Base-by-base conservation (phyloP, 352 stramenopile species). In the Globisporangium abappressorium region DNA sequence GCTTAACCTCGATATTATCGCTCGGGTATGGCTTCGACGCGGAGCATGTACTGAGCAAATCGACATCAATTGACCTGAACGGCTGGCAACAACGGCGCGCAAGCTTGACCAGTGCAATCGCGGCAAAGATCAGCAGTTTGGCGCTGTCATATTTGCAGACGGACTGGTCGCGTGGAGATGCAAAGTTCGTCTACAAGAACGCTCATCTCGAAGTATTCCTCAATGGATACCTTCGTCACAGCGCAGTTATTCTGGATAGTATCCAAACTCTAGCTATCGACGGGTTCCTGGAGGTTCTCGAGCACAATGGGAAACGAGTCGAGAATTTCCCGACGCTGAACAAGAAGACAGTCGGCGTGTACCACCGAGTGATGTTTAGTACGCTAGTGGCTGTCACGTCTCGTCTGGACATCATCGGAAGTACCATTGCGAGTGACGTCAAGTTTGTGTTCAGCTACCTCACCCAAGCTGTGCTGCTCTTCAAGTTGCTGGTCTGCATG, bases 401-500 rank as follows among this genome's bases (percentile, higher is more conserved):
- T 20, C 67, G 79, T 0, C 46, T 91, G 8, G 77, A 91, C 47
- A 74, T 85, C 38, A 5, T 60, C 24, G 65, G 57, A 6, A 47
- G 38, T 3, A 49, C 33, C 49, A 54, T 57, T 5, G 56, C 75
- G 7, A 72, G 62, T 18, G 55, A 73, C 38, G 69, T 79, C 11
- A 33, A 58, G 5, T 70, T 85, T 7, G 47, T 85, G 34, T 74
- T 90, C 28, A 88, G 79, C 59, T 89, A 87, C 62, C 57, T 89
- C 9, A 76, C 58, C 1, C 81, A 89, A 53, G 72, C 73, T 3
- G 74, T 85, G 63, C 66, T 91, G 38, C 62, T 91, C 36, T 89
- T 91, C 49, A 82, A 89, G 71, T 41, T 91, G 20, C 78, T 91
- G 3, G 81, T 91, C 7, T 77, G 68, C 2, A 70, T 91, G 24